Evolutionary conservation across 352 stramenopile genomes (phyloP).

Genomic region (Globisporangium paddicum): DNA sequence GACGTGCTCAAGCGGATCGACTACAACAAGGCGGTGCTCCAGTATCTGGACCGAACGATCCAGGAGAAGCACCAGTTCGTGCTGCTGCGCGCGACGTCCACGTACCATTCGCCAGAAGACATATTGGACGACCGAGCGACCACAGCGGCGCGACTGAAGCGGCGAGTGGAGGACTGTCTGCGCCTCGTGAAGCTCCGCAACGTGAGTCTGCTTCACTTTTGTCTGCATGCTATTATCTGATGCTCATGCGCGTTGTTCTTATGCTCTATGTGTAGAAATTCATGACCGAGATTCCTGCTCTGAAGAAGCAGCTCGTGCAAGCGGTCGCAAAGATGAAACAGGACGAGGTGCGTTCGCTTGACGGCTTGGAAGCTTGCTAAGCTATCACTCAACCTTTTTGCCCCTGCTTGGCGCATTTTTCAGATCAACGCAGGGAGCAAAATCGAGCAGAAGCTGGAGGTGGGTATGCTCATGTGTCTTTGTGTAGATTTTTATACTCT

Average conservation of each 20-base stretch:
- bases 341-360: conserved; percentile 36
- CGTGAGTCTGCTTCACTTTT: conserved; percentile 30
- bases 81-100: conserved; percentile 38
- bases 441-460: conserved; percentile 72
- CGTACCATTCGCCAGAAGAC: conserved; percentile 48
- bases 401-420: too few species aligned
- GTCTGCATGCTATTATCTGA: neutral
- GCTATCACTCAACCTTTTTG: too few species aligned
- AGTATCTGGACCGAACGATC: conserved; percentile 58
- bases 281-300: conserved; percentile 39
- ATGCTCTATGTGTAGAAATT: conserved; percentile 41
- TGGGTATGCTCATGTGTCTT: conserved; percentile 10
- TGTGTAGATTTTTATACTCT: neutral
- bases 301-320: conserved; percentile 46
- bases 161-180: conserved; percentile 58
- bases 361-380: neutral
- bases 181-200: conserved; percentile 74
- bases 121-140: conserved; percentile 48
- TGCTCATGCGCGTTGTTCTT: neutral
- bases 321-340: conserved; percentile 57
- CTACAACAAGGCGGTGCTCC: conserved; percentile 60
- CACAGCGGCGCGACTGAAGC: conserved; percentile 37
- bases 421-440: conserved; percentile 55
- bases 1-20: conserved; percentile 82
- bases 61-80: conserved; percentile 51